Percentiles rank a stretch among this genome's conserved stretches.
These are phyloP conservation scores for Kernera saxatilis DNA, from an alignment of 345 rosid species.

Conservation along the genomic window DNA sequence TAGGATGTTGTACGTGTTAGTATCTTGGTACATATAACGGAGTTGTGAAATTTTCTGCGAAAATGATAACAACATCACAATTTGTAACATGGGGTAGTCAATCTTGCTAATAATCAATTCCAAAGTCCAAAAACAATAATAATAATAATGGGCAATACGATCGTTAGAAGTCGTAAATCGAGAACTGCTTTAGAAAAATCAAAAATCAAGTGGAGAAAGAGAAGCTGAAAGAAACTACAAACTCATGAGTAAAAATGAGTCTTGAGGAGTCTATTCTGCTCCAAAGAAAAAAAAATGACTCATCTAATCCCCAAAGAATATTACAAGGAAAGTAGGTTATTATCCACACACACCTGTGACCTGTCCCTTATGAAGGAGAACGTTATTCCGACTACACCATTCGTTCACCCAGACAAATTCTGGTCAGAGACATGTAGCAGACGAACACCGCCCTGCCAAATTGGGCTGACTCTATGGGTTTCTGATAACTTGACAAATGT, in stretches of 20 bases:
- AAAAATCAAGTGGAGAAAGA: neutral
- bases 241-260: neutral
- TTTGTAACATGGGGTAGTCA: neutral
- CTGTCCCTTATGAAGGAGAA: neutral
- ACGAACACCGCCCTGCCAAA: neutral
- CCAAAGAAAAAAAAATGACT: neutral
- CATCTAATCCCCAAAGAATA: neutral
- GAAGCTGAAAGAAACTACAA: neutral
- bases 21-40: too few species aligned
- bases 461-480: neutral
- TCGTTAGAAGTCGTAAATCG: neutral
- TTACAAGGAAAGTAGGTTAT: constrained; percentile 24
- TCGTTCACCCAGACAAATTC: neutral
- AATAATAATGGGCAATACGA: neutral
- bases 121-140: neutral
- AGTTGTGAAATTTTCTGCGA: too few species aligned
- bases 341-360: constrained; percentile 8
- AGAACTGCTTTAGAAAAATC: neutral
- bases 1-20: neutral
- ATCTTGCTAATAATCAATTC: neutral
- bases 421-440: neutral
- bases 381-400: neutral
- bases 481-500: neutral
- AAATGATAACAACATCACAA: too few species aligned
- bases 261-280: neutral